Evolutionary conservation across 164 flowering plant genomes (phyloP).

Genomic region (Umbellularia californica): DNA sequence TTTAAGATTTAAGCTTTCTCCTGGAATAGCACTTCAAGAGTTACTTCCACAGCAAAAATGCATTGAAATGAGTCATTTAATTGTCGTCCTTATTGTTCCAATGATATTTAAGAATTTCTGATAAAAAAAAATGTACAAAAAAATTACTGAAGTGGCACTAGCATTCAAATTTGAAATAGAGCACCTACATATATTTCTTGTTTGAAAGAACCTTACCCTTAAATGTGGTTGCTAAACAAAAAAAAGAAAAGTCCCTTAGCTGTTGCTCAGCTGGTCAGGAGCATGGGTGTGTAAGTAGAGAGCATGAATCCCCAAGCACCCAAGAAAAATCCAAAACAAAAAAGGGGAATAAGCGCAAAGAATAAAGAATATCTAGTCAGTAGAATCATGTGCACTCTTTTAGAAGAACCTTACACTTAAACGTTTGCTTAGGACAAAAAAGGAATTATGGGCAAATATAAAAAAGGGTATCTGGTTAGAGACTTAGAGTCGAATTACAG

Average conservation of each 20-base stretch:
- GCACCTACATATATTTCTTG: not conserved
- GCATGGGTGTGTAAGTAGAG: too few relatives aligned
- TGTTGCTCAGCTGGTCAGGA: too few relatives aligned
- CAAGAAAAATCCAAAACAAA: too few relatives aligned
- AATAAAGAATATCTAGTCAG: too few relatives aligned
- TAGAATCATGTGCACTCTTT: not conserved
- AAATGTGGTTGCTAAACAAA: too few relatives aligned
- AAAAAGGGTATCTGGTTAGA: not conserved
- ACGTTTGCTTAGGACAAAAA: not conserved
- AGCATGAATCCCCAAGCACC: too few relatives aligned
- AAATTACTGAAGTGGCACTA: not conserved
- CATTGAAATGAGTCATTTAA: too few relatives aligned
- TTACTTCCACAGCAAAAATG: not conserved
- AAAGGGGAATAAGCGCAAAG: too few relatives aligned
- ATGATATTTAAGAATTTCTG: not conserved
- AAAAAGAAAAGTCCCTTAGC: too few relatives aligned
- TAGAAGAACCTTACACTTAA: not conserved
- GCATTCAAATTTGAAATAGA: not conserved
- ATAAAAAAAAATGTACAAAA: not conserved
- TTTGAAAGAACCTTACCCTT: too few relatives aligned
- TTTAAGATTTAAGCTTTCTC: slow-evolving; percentile 50
- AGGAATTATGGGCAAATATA: not conserved
- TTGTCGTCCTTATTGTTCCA: too few relatives aligned
- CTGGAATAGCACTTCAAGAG: slow-evolving; percentile 25
- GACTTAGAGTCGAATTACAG: not conserved